Evolutionary conservation across 2,329 filamentous ascomycete species (phyloP), one percentile per base, ranked within the genome.

Genomic region (Aspergillus novofumigatus): DNA sequence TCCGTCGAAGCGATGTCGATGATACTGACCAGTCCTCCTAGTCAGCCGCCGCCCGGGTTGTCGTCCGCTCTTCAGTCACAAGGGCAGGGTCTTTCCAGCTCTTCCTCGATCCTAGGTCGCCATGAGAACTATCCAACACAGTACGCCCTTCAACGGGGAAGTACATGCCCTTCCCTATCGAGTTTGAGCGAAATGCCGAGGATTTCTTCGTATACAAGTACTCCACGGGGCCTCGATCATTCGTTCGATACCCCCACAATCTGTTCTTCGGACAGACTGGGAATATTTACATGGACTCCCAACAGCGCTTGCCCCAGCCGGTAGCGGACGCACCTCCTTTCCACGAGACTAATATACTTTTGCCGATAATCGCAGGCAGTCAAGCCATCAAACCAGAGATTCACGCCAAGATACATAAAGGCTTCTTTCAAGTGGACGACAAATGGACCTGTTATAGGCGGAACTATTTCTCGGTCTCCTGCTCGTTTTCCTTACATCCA

Each of bases 371-470:
- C 32, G 71, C 70, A 9, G 67, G 65, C 10, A 68, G 63, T 28
- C 71, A 74, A 47, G 77, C 80, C 1, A 81, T 94, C 62, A 87
- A 86, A 61, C 82, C 89, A 21, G 87, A 90, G 14, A 90, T 96
- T 61, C 81, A 87, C 29, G 90, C 90, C 38, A 88, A 86, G 66
- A 91, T 96, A 58, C 90, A 95, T 72, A 95, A 96, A 67, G 92
- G 92, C 0, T 95, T 96, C 75, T 96, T 96, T 70, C 78, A 86
- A 38, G 83, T 83, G 3, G 92, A 95, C 55, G 81, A 84, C 20
- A 90, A 92, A 65, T 96, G 91, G 91, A 96, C 92, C 0, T 96
- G 92, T 76, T 96, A 96, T 71, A 83, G 92, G 35, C 83, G 92
- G 47, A 96, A 96, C 72, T 96, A 96, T 75, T 94, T 96, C 71